Evolutionary conservation across 176 grass and related monocot genomes (phyloP).

Genomic region (Aegilops bicornis): DNA sequence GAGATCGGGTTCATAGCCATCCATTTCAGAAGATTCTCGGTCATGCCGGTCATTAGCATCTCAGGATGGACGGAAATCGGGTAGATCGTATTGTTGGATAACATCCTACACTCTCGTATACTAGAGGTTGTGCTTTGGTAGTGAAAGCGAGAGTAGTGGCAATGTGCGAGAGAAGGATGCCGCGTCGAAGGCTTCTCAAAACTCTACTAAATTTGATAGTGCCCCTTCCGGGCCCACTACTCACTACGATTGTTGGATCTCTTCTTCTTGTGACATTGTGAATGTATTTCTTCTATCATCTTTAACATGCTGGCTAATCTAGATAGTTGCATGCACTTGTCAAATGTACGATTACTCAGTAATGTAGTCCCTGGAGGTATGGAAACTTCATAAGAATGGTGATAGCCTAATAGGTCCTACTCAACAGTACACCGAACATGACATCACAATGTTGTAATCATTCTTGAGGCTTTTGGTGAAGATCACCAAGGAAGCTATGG

Average conservation of each 20-base stretch:
- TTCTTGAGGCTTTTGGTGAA: background rate
- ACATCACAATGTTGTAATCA: background rate
- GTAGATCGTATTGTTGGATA: background rate
- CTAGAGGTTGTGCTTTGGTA: background rate
- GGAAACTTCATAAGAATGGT: too few species aligned
- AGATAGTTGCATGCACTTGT: background rate
- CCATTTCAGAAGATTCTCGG: background rate
- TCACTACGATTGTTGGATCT: background rate
- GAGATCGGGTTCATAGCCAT: background rate
- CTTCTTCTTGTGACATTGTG: background rate
- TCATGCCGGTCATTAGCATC: background rate
- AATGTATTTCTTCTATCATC: background rate
- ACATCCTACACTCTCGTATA: too few species aligned
- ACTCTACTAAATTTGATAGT: background rate
- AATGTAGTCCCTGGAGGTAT: background rate
- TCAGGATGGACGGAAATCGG: background rate
- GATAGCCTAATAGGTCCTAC: background rate
- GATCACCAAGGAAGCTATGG: background rate
- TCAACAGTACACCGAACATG: too few species aligned
- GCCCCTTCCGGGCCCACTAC: background rate
- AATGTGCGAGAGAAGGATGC: too few species aligned
- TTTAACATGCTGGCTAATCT: background rate
- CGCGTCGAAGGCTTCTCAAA: background rate
- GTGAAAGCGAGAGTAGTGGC: too few species aligned
- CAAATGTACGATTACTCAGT: background rate